Conservation (phyloP, 1,139 yeast genomes). For the Suhomyces kunorum region DNA sequence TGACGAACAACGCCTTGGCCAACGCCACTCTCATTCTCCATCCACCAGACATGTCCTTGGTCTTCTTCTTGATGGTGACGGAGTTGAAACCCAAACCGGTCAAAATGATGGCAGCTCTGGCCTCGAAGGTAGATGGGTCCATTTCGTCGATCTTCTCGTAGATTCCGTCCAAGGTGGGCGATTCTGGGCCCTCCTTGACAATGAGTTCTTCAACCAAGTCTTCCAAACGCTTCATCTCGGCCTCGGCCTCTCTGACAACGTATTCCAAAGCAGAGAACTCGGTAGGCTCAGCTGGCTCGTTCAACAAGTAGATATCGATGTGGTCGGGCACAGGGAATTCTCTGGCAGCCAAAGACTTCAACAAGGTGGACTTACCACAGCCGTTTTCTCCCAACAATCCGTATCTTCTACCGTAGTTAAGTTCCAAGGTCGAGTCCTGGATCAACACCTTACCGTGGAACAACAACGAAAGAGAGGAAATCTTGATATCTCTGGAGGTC, state of each 20-base stretch:
- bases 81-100: constrained; percentile 97
- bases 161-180: constrained; percentile 77
- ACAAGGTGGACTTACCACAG: constrained; percentile 95
- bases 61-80: constrained; percentile 75
- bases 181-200: constrained; percentile 92
- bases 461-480: constrained; percentile 83
- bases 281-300: constrained; percentile 96
- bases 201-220: constrained; percentile 87
- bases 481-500: constrained; percentile 92
- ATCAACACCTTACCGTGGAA: constrained; percentile 97
- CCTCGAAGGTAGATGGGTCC: constrained; percentile 96
- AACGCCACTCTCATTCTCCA: constrained; percentile 93
- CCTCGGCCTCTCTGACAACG: constrained; percentile 95
- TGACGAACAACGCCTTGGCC: constrained; percentile 83
- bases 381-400: constrained; percentile 98
- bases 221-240: constrained; percentile 87
- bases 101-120: constrained; percentile 92
- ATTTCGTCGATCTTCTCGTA: constrained; percentile 94
- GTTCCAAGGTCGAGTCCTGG: constrained; percentile 88
- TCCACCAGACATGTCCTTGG: constrained; percentile 99
- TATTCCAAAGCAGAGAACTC: constrained; percentile 92
- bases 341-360: constrained; percentile 91
- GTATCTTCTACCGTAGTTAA: constrained; percentile 96
- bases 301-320: constrained; percentile 87
- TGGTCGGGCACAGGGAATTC: constrained; percentile 93